phyloP scores from a whole-genome alignment of 805 yeast genomes.

The Candida tammaniensis region DNA sequence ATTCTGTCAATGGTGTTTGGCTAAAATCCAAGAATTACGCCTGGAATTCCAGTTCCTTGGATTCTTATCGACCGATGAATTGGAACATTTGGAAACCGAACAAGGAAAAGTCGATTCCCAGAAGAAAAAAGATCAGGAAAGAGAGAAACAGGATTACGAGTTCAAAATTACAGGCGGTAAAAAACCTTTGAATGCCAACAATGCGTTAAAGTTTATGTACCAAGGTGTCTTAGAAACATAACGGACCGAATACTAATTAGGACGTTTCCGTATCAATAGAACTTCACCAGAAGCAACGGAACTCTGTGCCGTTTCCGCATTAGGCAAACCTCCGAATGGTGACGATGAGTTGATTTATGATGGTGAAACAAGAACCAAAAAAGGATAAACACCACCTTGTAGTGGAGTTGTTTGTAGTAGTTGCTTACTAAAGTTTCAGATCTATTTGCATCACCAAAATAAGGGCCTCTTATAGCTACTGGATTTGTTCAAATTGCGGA shows the following conservation, averaged over 20 bases:
- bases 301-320: not conserved
- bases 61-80: constrained; percentile 51
- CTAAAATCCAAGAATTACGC: constrained; percentile 49
- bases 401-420: too few species aligned
- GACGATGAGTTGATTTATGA: too few species aligned
- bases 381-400: too few species aligned
- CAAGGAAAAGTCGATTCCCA: constrained; percentile 29
- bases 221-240: constrained; percentile 27
- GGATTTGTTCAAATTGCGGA: too few species aligned
- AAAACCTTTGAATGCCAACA: constrained; percentile 29
- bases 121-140: constrained; percentile 16
- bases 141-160: constrained; percentile 24
- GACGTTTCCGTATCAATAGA: too few species aligned
- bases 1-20: constrained; percentile 66
- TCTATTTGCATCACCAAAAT: too few species aligned
- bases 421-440: too few species aligned
- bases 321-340: too few species aligned
- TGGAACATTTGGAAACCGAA: constrained; percentile 27
- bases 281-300: constrained; percentile 1
- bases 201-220: constrained; percentile 38
- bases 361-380: too few species aligned
- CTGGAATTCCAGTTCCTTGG: constrained; percentile 64
- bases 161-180: constrained; percentile 24
- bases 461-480: too few species aligned
- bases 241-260: too few species aligned